Evolutionary conservation across 306 rosid genomes (phyloP).

Genomic region (Fragaria nilgerrensis): DNA sequence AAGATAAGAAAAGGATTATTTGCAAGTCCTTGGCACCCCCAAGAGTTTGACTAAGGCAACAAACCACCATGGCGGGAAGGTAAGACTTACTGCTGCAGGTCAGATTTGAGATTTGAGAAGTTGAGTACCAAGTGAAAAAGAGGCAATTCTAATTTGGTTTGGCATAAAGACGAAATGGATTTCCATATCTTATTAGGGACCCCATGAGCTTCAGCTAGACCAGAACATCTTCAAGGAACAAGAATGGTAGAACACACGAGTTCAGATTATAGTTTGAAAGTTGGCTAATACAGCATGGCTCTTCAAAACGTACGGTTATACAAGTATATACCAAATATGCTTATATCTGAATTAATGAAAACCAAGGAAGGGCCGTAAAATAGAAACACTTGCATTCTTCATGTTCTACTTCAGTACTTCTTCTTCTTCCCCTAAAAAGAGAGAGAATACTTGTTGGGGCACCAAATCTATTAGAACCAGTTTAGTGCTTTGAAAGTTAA

Average conservation of each 20-base stretch:
- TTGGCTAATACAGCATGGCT: background rate
- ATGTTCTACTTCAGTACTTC: no score
- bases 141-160: background rate
- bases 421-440: background rate
- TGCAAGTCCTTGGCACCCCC: background rate
- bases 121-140: no score
- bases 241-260: background rate
- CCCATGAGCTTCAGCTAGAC: background rate
- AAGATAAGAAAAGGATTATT: background rate
- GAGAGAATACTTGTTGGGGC: background rate
- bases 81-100: background rate
- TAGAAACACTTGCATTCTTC: background rate
- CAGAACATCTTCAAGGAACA: no score
- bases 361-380: background rate
- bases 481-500: slow-evolving; percentile 1
- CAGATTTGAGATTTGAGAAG: background rate
- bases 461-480: background rate
- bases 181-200: background rate
- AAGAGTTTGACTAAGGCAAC: background rate
- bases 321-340: background rate
- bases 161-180: background rate
- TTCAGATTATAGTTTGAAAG: background rate
- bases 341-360: background rate
- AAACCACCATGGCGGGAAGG: background rate
- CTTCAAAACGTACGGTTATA: background rate